Percentiles rank a stretch among this genome's conserved stretches.
phyloP scores from a whole-genome alignment of 2,329 filamentous ascomycete genomes.

The Dactylellina leptospora region DNA sequence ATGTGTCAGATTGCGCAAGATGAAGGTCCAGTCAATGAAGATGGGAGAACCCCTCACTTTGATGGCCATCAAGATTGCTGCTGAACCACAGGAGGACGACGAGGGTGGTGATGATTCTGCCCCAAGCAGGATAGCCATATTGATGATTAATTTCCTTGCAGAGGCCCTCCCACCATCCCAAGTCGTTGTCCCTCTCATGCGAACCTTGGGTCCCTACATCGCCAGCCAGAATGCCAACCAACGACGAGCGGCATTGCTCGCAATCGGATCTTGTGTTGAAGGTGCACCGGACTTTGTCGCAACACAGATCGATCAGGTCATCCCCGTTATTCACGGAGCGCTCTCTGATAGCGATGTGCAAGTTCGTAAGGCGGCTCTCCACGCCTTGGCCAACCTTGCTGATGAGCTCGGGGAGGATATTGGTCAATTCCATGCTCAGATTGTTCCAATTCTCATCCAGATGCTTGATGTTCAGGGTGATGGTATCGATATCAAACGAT shows the following conservation, averaged over 20 bases:
- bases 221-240: constrained; percentile 76
- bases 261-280: constrained; percentile 92
- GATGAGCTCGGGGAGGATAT: constrained; percentile 94
- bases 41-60: constrained; percentile 86
- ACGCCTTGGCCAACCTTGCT: constrained; percentile 86
- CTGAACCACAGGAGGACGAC: constrained; percentile 77
- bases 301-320: constrained; percentile 84
- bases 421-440: constrained; percentile 80
- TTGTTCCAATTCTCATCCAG: constrained; percentile 84
- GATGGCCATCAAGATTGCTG: constrained; percentile 86
- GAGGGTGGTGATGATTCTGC: constrained; percentile 85
- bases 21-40: constrained; percentile 91
- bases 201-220: constrained; percentile 84
- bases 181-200: constrained; percentile 89
- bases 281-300: constrained; percentile 97
- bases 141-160: constrained; percentile 86
- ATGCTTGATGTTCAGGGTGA: constrained; percentile 72
- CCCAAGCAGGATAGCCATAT: constrained; percentile 83
- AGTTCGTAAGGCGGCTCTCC: constrained; percentile 86
- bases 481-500: constrained; percentile 79
- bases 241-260: constrained; percentile 88
- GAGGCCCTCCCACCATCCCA: constrained; percentile 90
- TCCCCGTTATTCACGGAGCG: constrained; percentile 83
- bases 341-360: constrained; percentile 83
- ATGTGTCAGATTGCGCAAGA: constrained; percentile 86